A percentile compares a stretch with the other conserved stretches of the same genome.
phyloP scores from a whole-genome alignment of 2,329 filamentous ascomycete species.

The Cercospora sesami region DNA sequence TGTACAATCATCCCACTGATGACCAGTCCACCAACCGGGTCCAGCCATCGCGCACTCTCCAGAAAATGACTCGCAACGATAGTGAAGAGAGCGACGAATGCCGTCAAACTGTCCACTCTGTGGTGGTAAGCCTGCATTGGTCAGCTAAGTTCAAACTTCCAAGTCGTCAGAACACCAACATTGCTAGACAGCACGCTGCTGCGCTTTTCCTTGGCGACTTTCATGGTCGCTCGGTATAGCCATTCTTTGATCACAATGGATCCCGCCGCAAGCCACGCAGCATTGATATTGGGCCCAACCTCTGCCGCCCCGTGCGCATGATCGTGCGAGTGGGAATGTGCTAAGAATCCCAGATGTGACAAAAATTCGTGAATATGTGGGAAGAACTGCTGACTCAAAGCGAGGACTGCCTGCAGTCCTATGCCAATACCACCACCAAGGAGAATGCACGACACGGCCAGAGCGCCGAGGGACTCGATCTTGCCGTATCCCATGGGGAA shows the following conservation, averaged over 20 bases:
- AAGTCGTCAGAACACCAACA: conserved; percentile 40
- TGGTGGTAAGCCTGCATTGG: conserved; percentile 69
- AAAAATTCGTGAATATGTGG: conserved; percentile 48
- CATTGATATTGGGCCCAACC: conserved; percentile 77
- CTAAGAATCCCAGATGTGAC: conserved; percentile 46
- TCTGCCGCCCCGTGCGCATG: conserved; percentile 65
- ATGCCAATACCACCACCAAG: conserved; percentile 89
- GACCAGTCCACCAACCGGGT: conserved; percentile 86
- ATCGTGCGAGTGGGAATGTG: conserved; percentile 59
- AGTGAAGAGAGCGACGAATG: conserved; percentile 84
- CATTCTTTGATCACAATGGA: conserved; percentile 94
- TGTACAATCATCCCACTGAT: conserved; percentile 93
- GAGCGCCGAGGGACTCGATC: conserved; percentile 89
- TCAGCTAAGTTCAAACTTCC: conserved; percentile 1
- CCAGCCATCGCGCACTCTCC: conserved; percentile 83
- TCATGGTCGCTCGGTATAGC: conserved; percentile 97
- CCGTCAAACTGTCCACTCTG: conserved; percentile 91
- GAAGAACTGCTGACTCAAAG: conserved; percentile 54
- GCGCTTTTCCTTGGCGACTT: conserved; percentile 88
- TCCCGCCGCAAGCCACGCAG: conserved; percentile 87
- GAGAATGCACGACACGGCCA: conserved; percentile 90
- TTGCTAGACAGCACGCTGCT: conserved; percentile 96
- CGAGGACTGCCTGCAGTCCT: conserved; percentile 67
- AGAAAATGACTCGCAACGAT: conserved; percentile 89
- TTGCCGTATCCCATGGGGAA: conserved; percentile 96